phyloP scores from a whole-genome alignment of 2,329 filamentous ascomycete genomes.

The Acrocalymma vagum region DNA sequence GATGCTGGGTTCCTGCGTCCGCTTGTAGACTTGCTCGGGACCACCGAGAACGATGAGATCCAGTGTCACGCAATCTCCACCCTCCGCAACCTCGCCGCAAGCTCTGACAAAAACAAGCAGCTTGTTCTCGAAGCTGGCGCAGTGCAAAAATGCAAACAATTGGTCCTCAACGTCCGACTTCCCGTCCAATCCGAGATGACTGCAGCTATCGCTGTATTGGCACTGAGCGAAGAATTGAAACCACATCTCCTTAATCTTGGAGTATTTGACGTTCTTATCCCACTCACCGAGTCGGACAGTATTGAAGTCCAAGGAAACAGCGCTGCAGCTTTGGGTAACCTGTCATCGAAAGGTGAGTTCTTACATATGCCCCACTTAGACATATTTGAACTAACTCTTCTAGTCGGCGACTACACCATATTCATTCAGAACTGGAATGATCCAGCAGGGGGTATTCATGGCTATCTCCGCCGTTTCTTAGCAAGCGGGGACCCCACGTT shows the following conservation, averaged over 20 bases:
- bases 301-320: constrained; percentile 99
- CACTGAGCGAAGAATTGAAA: constrained; percentile 95
- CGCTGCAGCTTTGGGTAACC: constrained; percentile 91
- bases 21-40: constrained; percentile 90
- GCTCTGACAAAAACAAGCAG: constrained; percentile 97
- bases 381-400: constrained; percentile 33
- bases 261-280: constrained; percentile 96
- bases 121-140: constrained; percentile 96
- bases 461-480: constrained; percentile 91
- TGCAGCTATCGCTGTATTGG: constrained; percentile 95
- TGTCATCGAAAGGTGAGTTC: constrained; percentile 88
- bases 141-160: constrained; percentile 97
- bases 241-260: constrained; percentile 88
- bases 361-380: not conserved
- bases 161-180: constrained; percentile 90
- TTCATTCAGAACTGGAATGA: constrained; percentile 95
- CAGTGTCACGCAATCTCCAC: constrained; percentile 99
- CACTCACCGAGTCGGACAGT: constrained; percentile 91
- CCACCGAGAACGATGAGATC: constrained; percentile 97
- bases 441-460: constrained; percentile 92
- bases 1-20: constrained; percentile 96
- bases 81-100: constrained; percentile 91
- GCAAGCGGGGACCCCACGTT: constrained; percentile 96
- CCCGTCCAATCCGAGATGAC: constrained; percentile 99
- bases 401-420: constrained; percentile 95